A percentile compares a stretch with the other conserved stretches of the same genome.
Conservation (phyloP, 768 basidiomycete species). For the Podaxis carcinomalis region DNA sequence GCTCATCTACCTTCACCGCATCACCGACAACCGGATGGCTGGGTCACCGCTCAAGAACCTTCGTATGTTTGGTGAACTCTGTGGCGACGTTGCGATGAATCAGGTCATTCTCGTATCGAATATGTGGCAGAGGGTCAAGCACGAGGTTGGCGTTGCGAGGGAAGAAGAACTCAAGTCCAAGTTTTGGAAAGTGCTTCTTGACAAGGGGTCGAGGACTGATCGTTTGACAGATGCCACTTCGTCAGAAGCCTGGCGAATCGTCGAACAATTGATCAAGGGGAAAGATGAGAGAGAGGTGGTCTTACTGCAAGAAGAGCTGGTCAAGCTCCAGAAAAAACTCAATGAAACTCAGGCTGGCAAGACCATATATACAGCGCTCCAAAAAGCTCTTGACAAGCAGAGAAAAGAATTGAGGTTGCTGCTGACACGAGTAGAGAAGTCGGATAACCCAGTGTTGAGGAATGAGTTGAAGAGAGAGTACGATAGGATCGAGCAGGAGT, state of each 20-base stretch:
- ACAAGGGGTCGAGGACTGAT: constrained; percentile 21
- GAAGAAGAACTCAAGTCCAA: constrained; percentile 18
- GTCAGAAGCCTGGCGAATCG: constrained; percentile 24
- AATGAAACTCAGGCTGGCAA: constrained; percentile 28
- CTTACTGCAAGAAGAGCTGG: constrained; percentile 28
- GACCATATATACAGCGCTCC: constrained; percentile 21
- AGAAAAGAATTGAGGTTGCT: constrained; percentile 9
- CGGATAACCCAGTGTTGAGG: constrained; percentile 1
- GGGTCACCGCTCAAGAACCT: no score
- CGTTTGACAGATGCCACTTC: constrained; percentile 18
- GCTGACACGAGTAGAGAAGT: constrained; percentile 1
- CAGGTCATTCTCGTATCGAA: no score
- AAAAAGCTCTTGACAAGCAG: constrained; percentile 23
- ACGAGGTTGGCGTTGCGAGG: no score
- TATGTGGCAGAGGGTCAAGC: no score
- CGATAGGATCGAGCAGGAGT: neutral
- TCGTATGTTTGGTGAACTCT: no score
- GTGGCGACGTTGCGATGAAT: no score
- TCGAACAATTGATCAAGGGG: constrained; percentile 17
- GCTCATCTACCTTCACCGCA: no score
- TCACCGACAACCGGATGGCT: no score
- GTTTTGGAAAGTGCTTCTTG: constrained; percentile 28
- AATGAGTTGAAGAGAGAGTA: constrained; percentile 5
- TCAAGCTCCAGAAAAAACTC: constrained; percentile 22
- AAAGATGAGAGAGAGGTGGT: constrained; percentile 14